Evolutionary conservation across 2,329 filamentous ascomycete species (phyloP).

Genomic region (Endoconidiophora polonica): DNA sequence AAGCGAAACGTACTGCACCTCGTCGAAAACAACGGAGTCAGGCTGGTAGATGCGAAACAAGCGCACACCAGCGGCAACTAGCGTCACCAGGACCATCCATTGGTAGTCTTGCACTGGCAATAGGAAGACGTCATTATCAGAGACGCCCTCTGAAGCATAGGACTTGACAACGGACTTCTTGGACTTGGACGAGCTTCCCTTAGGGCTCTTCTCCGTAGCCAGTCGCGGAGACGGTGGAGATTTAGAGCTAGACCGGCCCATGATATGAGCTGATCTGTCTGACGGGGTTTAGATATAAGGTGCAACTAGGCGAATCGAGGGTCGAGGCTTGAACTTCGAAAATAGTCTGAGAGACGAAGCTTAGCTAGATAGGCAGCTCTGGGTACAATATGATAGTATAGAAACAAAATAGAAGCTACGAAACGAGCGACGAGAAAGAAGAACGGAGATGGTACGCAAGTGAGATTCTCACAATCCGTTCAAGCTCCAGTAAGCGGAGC

Average conservation of each 20-base stretch:
- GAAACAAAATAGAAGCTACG: neutral
- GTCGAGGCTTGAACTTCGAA: neutral
- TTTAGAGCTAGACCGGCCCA: slow-evolving; percentile 6
- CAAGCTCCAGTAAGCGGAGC: neutral
- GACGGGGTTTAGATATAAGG: neutral
- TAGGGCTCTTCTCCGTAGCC: neutral
- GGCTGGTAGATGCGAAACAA: slow-evolving; percentile 94
- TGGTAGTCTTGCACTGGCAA: slow-evolving; percentile 74
- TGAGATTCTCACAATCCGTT: neutral
- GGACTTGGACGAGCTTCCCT: neutral
- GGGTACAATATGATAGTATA: neutral
- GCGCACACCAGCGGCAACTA: slow-evolving; percentile 63
- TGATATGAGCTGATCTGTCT: neutral
- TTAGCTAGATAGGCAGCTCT: neutral
- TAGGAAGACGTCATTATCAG: slow-evolving; percentile 81
- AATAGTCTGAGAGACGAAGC: neutral
- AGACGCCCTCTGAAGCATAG: slow-evolving; percentile 64
- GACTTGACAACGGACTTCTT: slow-evolving; percentile 22
- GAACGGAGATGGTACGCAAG: neutral
- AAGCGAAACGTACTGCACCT: slow-evolving; percentile 68
- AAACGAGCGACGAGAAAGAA: neutral
- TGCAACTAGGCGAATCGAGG: neutral
- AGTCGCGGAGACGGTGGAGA: neutral
- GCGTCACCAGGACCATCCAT: slow-evolving; percentile 52
- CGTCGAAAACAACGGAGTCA: slow-evolving; percentile 92